Base-by-base conservation (phyloP, 2,329 filamentous ascomycete species). In the Botrytis fabae region DNA sequence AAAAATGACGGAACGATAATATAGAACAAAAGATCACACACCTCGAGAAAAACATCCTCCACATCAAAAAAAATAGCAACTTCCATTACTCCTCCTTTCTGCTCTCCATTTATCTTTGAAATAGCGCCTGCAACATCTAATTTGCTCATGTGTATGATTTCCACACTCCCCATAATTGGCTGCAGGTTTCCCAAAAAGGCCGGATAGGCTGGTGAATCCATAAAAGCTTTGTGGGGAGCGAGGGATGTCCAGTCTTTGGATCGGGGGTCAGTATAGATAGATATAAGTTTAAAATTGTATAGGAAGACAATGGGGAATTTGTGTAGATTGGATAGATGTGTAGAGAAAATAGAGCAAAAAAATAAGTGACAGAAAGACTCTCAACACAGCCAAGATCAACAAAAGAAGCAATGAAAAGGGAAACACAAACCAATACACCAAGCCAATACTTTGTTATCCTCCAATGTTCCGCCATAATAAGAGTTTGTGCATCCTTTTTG, bases 181-280 rank as follows among this genome's bases (percentile, higher is more conserved):
- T 2, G 1, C 16, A 80, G 42, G 1, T 28, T 42, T 12, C 60
- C 9, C 7, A 82, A 65, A 75, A 86, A 85, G 3, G 82, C 78
- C 0, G 51, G 65, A 78, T 86, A 86, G 35, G 63, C 71, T 14
- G 80, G 77, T 0, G 77, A 79, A 4, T 75, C 62, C 64, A 81
- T 81, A 80, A 87, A 87, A 40, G 76, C 72, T 60, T 82, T 74
- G 80, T 87, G 84, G 10, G 77, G 46, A 32, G 80, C 75, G 51
- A 84, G 65, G 46, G 75, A 79, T 32, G 83, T 81, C 85, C 85
- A 87, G 60, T 71, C 51, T 69, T 60, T 69, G n/a, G 32, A 28
- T 16, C 9, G 8, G 44, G 40, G 32, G 20, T 69, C 22, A 54
- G 48, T 40, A 42, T 35, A 28, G 22, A 32, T 57, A 44, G 44